Conservation (phyloP, 805 yeast species). For the Ogataea dorogensis region DNA sequence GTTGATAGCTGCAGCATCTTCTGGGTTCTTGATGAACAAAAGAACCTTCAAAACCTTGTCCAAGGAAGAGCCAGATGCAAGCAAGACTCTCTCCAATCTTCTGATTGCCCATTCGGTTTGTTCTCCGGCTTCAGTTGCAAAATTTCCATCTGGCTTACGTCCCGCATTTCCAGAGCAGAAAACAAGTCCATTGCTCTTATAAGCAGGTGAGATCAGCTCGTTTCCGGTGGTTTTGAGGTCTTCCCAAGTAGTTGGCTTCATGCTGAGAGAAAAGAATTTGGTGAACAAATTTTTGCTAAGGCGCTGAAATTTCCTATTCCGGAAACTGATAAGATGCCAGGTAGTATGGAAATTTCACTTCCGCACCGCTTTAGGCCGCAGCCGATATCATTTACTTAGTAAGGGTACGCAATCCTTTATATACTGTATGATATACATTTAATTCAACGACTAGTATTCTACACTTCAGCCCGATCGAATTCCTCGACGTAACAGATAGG, state of each 20-base stretch:
- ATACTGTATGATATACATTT: too few species aligned
- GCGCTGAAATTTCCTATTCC: not conserved
- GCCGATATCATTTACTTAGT: too few species aligned
- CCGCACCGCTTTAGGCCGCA: too few species aligned
- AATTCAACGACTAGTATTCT: too few species aligned
- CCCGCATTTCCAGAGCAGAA: constrained; percentile 52
- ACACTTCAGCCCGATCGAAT: too few species aligned
- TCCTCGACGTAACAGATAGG: too few species aligned
- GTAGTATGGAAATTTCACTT: too few species aligned
- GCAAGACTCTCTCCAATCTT: constrained; percentile 42
- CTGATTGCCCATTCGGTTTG: constrained; percentile 47
- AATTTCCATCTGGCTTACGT: constrained; percentile 29
- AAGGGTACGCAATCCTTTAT: too few species aligned
- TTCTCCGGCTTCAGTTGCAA: constrained; percentile 39
- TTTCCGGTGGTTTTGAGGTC: constrained; percentile 31
- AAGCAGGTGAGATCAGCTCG: constrained; percentile 41
- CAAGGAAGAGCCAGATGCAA: constrained; percentile 44
- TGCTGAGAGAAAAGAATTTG: not conserved
- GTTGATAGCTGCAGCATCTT: constrained; percentile 44
- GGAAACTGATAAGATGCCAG: too few species aligned
- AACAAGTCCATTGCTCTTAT: constrained; percentile 39
- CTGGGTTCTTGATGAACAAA: constrained; percentile 44
- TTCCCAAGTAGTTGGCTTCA: constrained; percentile 29
- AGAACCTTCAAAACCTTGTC: constrained; percentile 49
- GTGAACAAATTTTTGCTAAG: not conserved